phyloP scores from a whole-genome alignment of 352 stramenopile genomes.

The Nothophytophthora sp. region DNA sequence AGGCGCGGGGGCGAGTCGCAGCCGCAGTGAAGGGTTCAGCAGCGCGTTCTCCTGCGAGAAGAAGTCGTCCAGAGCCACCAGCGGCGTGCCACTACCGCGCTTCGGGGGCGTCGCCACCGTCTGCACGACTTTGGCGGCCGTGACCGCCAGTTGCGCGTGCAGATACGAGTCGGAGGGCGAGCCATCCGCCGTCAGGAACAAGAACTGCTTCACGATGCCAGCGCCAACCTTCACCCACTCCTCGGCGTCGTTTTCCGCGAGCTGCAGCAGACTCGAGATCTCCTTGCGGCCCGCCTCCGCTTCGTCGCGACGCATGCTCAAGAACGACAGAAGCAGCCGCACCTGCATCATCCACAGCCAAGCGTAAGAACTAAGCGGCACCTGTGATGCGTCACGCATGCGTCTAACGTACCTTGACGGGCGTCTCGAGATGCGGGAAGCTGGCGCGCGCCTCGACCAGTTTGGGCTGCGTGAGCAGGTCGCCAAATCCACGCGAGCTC shows the following conservation, averaged over 20 bases:
- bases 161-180: slow-evolving; percentile 58
- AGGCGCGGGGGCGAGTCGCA: slow-evolving; percentile 37
- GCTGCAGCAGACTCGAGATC: slow-evolving; percentile 47
- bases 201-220: slow-evolving; percentile 71
- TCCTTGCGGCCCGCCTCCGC: slow-evolving; percentile 45
- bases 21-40: slow-evolving; percentile 56
- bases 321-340: slow-evolving; percentile 61
- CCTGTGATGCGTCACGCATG: slow-evolving; percentile 1
- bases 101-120: slow-evolving; percentile 22
- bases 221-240: slow-evolving; percentile 74
- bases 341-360: slow-evolving; percentile 20
- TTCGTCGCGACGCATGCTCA: slow-evolving; percentile 62
- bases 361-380: neutral
- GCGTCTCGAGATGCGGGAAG: slow-evolving; percentile 64
- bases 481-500: slow-evolving; percentile 73
- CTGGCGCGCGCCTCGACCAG: slow-evolving; percentile 55
- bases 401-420: slow-evolving; percentile 53
- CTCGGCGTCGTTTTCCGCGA: slow-evolving; percentile 61
- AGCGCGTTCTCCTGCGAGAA: slow-evolving; percentile 73
- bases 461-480: slow-evolving; percentile 58
- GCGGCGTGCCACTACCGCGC: slow-evolving; percentile 12
- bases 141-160: slow-evolving; percentile 53
- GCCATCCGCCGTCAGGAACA: slow-evolving; percentile 46
- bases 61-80: slow-evolving; percentile 45
- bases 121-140: slow-evolving; percentile 43